Conservation (phyloP, 768 basidiomycete genomes). For the Agrocybe pediades region DNA sequence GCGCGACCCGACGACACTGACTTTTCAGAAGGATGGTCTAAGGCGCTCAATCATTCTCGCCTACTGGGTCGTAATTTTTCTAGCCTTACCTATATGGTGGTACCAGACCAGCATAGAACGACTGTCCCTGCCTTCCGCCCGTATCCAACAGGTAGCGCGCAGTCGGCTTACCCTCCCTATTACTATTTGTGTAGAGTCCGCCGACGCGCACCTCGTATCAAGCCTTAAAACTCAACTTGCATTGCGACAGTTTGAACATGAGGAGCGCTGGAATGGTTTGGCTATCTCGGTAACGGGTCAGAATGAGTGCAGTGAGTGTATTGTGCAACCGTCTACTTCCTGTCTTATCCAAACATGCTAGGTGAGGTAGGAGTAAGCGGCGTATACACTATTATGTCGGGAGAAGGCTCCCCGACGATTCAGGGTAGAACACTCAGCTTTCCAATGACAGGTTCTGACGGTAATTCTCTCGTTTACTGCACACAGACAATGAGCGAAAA, state of each 20-base stretch:
- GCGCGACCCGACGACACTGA: slow-evolving; percentile 51
- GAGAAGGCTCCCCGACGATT: slow-evolving; percentile 12
- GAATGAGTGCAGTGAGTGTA: slow-evolving; percentile 35
- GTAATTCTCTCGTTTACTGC: slow-evolving; percentile 10
- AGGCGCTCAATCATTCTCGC: slow-evolving; percentile 66
- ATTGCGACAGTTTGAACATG: slow-evolving; percentile 6
- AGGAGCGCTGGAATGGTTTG: slow-evolving; percentile 45
- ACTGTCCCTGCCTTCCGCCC: slow-evolving; percentile 64
- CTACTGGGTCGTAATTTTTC: slow-evolving; percentile 78
- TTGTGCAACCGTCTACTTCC: not conserved
- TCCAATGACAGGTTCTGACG: slow-evolving; percentile 23
- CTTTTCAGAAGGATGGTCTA: slow-evolving; percentile 50
- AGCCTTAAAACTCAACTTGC: slow-evolving; percentile 9
- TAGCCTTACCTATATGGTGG: slow-evolving; percentile 94
- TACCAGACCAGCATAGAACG: slow-evolving; percentile 87
- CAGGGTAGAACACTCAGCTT: slow-evolving; percentile 18
- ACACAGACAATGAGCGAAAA: not conserved
- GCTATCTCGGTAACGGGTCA: slow-evolving; percentile 32
- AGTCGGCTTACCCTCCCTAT: slow-evolving; percentile 50
- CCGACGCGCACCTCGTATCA: slow-evolving; percentile 9
- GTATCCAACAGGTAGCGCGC: slow-evolving; percentile 54
- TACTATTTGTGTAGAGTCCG: slow-evolving; percentile 37
- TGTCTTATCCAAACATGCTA: not conserved
- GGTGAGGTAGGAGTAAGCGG: slow-evolving; percentile 1
- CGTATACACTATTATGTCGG: slow-evolving; percentile 11